These are phyloP conservation scores for Penicillium paxilli DNA, from an alignment of 495 filamentous ascomycete species.

Conservation along the genomic window DNA sequence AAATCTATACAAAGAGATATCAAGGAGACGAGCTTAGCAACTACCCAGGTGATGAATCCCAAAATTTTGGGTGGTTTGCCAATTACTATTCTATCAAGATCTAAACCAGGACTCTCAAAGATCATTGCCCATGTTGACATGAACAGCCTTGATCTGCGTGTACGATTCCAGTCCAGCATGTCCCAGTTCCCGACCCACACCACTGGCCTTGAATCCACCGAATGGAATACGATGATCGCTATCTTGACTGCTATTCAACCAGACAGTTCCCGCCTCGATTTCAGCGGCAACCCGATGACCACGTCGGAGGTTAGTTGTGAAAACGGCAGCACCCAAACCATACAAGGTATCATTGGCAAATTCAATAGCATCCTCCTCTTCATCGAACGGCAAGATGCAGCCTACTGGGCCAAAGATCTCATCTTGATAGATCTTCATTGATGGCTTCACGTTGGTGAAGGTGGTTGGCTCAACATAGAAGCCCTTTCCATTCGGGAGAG, in stretches of 20 bases:
- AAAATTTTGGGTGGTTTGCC: too few species aligned
- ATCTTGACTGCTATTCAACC: slow-evolving; percentile 77
- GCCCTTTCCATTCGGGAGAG: slow-evolving; percentile 34
- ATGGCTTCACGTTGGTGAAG: slow-evolving; percentile 62
- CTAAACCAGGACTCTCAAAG: too few species aligned
- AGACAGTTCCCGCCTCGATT: slow-evolving; percentile 86
- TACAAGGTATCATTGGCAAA: slow-evolving; percentile 81
- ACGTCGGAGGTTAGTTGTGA: slow-evolving; percentile 68
- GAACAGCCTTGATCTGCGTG: slow-evolving; percentile 62
- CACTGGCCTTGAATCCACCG: slow-evolving; percentile 84
- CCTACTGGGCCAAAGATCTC: slow-evolving; percentile 85
- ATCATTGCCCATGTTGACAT: not conserved
- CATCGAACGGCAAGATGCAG: slow-evolving; percentile 71
- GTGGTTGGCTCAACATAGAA: slow-evolving; percentile 66
- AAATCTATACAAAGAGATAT: too few species aligned
- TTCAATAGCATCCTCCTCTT: slow-evolving; percentile 72
- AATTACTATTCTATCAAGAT: too few species aligned
- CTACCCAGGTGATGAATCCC: too few species aligned
- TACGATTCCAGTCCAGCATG: slow-evolving; percentile 73
- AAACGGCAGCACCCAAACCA: slow-evolving; percentile 74
- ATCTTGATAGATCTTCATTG: slow-evolving; percentile 61
- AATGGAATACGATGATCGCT: slow-evolving; percentile 68
- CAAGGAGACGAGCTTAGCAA: too few species aligned
- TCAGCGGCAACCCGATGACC: slow-evolving; percentile 72
- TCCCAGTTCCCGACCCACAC: slow-evolving; percentile 77